phyloP scores from a whole-genome alignment of 2,329 filamentous ascomycete genomes.

The Curvularia hawaiiensis region DNA sequence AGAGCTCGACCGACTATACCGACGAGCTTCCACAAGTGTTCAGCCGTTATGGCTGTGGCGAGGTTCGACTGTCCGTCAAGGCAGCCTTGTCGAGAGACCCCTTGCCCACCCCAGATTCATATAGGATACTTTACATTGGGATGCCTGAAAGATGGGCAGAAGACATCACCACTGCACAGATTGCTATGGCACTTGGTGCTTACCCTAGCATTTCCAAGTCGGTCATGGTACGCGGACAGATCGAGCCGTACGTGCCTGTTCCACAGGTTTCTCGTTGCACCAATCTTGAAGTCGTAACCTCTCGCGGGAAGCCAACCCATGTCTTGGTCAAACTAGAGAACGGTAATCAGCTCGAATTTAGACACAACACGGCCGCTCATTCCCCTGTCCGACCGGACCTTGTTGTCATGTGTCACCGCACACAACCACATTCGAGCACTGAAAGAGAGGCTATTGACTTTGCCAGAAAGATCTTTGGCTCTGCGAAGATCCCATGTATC shows the following conservation, averaged over 20 bases:
- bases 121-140: slow-evolving; percentile 43
- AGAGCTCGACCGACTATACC: slow-evolving; percentile 29
- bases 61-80: slow-evolving; percentile 38
- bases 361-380: slow-evolving; percentile 9
- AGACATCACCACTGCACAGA: slow-evolving; percentile 35
- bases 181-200: slow-evolving; percentile 40
- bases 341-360: slow-evolving; percentile 31
- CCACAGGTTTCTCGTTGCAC: slow-evolving; percentile 38
- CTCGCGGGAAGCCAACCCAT: slow-evolving; percentile 14
- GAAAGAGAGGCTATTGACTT: slow-evolving; percentile 28
- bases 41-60: slow-evolving; percentile 30
- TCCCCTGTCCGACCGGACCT: slow-evolving; percentile 33
- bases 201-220: slow-evolving; percentile 41
- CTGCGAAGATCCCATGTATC: slow-evolving; percentile 35
- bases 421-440: slow-evolving; percentile 11
- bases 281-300: slow-evolving; percentile 18
- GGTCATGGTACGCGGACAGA: slow-evolving; percentile 42
- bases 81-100: slow-evolving; percentile 33
- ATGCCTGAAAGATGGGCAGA: slow-evolving; percentile 38
- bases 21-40: slow-evolving; percentile 33
- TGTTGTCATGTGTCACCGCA: slow-evolving; percentile 39
- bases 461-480: slow-evolving; percentile 32
- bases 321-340: slow-evolving; percentile 31
- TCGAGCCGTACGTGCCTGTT: slow-evolving; percentile 39
- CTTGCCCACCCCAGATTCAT: slow-evolving; percentile 35